These are phyloP conservation scores for Tephrocybe sp. DNA, from an alignment of 768 basidiomycete species.

Conservation along the genomic window DNA sequence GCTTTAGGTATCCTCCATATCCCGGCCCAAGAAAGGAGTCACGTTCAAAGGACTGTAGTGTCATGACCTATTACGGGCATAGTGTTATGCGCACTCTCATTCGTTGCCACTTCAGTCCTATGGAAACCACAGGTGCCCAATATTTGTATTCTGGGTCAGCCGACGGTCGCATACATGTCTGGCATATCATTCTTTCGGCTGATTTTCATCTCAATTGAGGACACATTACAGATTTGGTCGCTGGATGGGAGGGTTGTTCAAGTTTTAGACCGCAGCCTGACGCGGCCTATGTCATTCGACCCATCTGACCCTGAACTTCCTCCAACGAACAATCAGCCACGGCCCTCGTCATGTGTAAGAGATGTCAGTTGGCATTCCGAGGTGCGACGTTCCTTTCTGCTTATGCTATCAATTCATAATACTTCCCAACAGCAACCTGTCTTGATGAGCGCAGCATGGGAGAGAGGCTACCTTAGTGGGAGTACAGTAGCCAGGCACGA, in stretches of 20 bases:
- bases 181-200: slow-evolving; percentile 4
- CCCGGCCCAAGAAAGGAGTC: slow-evolving; percentile 58
- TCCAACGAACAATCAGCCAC: slow-evolving; percentile 26
- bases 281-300: slow-evolving; percentile 68
- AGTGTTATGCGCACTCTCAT: slow-evolving; percentile 89
- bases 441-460: slow-evolving; percentile 93
- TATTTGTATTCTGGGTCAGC: slow-evolving; percentile 95
- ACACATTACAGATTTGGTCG: slow-evolving; percentile 79
- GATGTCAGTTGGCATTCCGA: slow-evolving; percentile 95
- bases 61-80: slow-evolving; percentile 96
- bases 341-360: slow-evolving; percentile 61
- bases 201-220: background rate
- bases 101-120: slow-evolving; percentile 94
- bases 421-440: slow-evolving; percentile 65
- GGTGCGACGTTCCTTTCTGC: too few species aligned
- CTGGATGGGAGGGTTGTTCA: slow-evolving; percentile 87
- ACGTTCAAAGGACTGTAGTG: slow-evolving; percentile 89
- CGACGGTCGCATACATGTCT: slow-evolving; percentile 82
- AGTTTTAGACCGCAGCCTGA: slow-evolving; percentile 77
- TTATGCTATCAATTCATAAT: background rate
- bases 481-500: slow-evolving; percentile 91
- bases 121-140: slow-evolving; percentile 86
- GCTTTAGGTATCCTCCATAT: slow-evolving; percentile 59
- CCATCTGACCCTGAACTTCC: slow-evolving; percentile 62
- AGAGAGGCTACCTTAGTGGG: slow-evolving; percentile 49